These are phyloP conservation scores for Cinnamomum chago DNA, from an alignment of 164 flowering plant species.

Conservation along the genomic window DNA sequence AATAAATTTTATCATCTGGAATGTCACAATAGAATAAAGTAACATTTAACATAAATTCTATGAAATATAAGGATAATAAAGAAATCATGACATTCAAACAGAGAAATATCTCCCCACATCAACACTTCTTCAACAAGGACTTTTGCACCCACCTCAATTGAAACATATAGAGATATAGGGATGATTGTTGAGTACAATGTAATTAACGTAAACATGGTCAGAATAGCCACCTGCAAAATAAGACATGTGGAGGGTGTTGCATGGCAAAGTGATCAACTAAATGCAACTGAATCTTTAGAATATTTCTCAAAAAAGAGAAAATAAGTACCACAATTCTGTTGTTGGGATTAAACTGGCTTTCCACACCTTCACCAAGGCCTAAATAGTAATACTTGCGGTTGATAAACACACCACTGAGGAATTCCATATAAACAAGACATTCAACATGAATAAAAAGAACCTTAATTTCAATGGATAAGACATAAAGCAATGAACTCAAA, in stretches of 20 bases:
- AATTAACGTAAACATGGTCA: constrained; percentile 82
- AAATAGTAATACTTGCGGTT: constrained; percentile 59
- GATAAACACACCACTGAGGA: constrained; percentile 75
- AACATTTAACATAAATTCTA: neutral
- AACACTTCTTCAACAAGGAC: neutral
- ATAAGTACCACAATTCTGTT: constrained; percentile 72
- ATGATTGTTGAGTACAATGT: constrained; percentile 92
- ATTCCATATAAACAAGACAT: neutral
- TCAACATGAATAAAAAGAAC: too few relatives aligned
- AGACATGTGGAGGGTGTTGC: neutral
- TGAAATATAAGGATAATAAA: neutral
- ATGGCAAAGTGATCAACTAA: neutral
- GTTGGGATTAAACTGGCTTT: constrained; percentile 67
- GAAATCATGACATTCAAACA: neutral
- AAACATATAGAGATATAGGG: constrained; percentile 95
- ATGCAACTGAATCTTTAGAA: neutral
- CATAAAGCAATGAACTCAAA: neutral
- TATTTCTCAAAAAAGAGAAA: constrained; percentile 2
- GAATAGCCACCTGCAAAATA: constrained; percentile 50
- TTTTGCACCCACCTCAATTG: constrained; percentile 72
- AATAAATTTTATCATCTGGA: constrained; percentile 92
- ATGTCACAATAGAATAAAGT: neutral
- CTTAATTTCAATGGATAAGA: too few relatives aligned
- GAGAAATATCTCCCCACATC: neutral
- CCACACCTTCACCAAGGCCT: constrained; percentile 40